phyloP scores from a whole-genome alignment of 208 protist species.

The Leishmania guyanensis region DNA sequence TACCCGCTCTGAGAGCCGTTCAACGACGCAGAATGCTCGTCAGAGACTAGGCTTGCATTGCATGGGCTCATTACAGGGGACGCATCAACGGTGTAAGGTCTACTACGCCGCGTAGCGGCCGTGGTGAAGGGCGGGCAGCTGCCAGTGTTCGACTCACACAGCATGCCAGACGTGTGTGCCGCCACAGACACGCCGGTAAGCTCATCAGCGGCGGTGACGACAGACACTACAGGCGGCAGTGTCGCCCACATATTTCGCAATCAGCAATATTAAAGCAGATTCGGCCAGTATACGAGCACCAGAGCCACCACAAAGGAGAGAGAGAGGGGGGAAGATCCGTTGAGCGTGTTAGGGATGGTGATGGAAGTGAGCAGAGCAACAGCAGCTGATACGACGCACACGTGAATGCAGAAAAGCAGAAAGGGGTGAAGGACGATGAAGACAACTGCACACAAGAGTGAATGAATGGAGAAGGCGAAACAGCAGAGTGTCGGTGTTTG shows the following conservation, averaged over 20 bases:
- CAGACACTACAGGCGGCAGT: constrained; percentile 22
- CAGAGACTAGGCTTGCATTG: background rate
- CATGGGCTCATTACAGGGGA: background rate
- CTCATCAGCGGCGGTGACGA: constrained; percentile 19
- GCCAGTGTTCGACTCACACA: background rate
- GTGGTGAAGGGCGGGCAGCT: background rate
- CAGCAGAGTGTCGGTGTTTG: background rate
- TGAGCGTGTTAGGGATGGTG: background rate
- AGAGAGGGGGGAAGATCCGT: background rate
- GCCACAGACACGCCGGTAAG: constrained; percentile 22
- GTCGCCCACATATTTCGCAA: constrained; percentile 27
- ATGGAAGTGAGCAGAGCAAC: background rate
- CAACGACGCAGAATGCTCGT: background rate
- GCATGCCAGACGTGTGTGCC: constrained; percentile 18
- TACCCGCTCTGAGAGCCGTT: background rate
- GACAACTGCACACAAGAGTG: background rate
- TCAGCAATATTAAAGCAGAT: background rate
- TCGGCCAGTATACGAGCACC: background rate
- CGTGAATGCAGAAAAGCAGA: background rate
- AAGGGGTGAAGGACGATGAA: background rate
- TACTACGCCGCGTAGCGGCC: background rate
- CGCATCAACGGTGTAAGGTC: background rate
- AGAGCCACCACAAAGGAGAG: background rate
- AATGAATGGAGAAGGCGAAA: background rate
- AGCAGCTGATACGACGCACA: background rate